Conservation (phyloP, 257 asterid species). For the Lavandula angustifolia region DNA sequence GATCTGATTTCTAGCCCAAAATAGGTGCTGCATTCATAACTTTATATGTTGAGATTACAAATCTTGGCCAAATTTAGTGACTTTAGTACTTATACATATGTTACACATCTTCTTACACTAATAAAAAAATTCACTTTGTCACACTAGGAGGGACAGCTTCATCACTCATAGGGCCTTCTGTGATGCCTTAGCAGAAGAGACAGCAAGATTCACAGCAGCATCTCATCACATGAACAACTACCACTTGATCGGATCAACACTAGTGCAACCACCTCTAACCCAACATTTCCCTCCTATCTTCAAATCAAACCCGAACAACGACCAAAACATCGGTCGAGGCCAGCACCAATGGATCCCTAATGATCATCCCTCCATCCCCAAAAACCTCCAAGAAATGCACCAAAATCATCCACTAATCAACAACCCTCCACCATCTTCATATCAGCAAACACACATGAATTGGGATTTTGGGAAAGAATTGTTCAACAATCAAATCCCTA, state of each 20-base stretch:
- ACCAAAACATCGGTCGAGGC: slow-evolving; percentile 43
- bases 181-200: slow-evolving; percentile 90
- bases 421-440: slow-evolving; percentile 29
- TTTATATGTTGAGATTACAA: too few relatives aligned
- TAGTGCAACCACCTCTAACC: slow-evolving; percentile 14
- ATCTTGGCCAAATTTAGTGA: too few relatives aligned
- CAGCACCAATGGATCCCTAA: slow-evolving; percentile 58
- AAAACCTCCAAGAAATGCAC: slow-evolving; percentile 53
- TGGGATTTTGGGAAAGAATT: slow-evolving; percentile 65
- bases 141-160: slow-evolving; percentile 83
- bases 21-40: too few relatives aligned
- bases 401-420: slow-evolving; percentile 31
- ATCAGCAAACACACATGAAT: slow-evolving; percentile 33
- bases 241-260: slow-evolving; percentile 60
- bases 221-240: slow-evolving; percentile 50
- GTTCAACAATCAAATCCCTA: slow-evolving; percentile 27
- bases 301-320: slow-evolving; percentile 40
- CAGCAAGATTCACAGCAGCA: slow-evolving; percentile 76
- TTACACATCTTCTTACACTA: too few relatives aligned
- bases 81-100: too few relatives aligned
- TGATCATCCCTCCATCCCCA: slow-evolving; percentile 39
- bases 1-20: too few relatives aligned
- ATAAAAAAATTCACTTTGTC: too few relatives aligned
- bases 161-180: slow-evolving; percentile 95
- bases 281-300: slow-evolving; percentile 62